Evolutionary conservation across 2,329 filamentous ascomycete genomes (phyloP).

Genomic region (Trichoderma semiorbis): DNA sequence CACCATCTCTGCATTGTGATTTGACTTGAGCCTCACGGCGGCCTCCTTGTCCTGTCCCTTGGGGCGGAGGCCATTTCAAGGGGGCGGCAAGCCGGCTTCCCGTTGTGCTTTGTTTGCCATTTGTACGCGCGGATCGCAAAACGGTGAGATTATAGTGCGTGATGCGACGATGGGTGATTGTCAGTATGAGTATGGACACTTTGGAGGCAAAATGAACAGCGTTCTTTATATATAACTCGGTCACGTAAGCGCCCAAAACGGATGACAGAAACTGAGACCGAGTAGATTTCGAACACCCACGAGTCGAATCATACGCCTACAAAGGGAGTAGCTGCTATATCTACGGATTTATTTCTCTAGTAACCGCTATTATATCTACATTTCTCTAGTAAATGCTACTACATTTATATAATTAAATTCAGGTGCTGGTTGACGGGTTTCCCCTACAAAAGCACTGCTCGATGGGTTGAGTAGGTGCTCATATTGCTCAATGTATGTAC

Average conservation of each 20-base stretch:
- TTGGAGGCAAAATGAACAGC: background rate
- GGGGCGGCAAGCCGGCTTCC: background rate
- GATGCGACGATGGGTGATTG: background rate
- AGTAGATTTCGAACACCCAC: too few relatives aligned
- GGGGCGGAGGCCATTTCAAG: background rate
- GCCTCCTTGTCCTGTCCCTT: background rate
- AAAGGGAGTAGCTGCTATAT: too few relatives aligned
- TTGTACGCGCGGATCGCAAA: background rate
- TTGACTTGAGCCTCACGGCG: conserved; percentile 9
- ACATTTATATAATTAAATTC: too few relatives aligned
- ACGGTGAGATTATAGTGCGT: conserved; percentile 9
- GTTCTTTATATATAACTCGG: background rate
- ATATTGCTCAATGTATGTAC: too few relatives aligned
- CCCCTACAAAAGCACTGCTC: too few relatives aligned
- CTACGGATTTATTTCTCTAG: too few relatives aligned
- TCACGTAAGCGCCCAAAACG: background rate
- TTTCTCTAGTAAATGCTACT: too few relatives aligned
- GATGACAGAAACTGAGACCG: too few relatives aligned
- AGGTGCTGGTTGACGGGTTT: too few relatives aligned
- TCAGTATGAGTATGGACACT: background rate
- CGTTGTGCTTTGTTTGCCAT: background rate
- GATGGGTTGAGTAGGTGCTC: too few relatives aligned
- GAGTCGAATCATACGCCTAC: too few relatives aligned
- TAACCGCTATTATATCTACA: too few relatives aligned
- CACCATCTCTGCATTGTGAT: background rate